Evolutionary conservation across 2,329 filamentous ascomycete genomes (phyloP), one percentile per base, ranked within the genome.

Genomic region (Ilyonectria destructans): DNA sequence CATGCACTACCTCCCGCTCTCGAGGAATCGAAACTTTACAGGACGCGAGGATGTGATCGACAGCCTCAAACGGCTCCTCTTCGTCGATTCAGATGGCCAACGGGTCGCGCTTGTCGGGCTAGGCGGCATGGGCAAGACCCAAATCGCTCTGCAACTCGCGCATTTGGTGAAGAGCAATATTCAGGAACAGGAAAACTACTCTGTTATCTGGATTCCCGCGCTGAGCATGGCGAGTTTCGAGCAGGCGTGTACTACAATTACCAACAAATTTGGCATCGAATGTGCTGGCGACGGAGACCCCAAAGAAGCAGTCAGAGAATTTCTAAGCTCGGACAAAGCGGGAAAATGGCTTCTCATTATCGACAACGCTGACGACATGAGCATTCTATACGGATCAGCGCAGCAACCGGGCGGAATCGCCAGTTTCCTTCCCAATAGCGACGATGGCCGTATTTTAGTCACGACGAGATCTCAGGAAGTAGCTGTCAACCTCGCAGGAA

Each of bases 191-290:
- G 21, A 23, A 23, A 23, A 23, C 21, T 83, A 76, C 58, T 82
- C 80, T 0, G 72, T 87, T 58, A 81, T 87, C 67, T 87, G 82
- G 84, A 76, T 86, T 5, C 78, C 82, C 6, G 82, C 80, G 7
- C 74, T 78, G 26, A 83, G 80, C 64, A 65, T 70, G n/a, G 79
- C 77, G 17, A 81, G 73, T 61, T 80, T 86, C 62, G 75, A 84
- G 43, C 78, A 82, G 59, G 81, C 81, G 13, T 85, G 80, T 65
- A 56, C 54, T 2, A 76, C 77, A 6, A 77, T 84, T 4, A 78
- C 75, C 2, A 75, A 71, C 45, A 72, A 77, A 71, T 74, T 84
- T 13, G 51, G 64, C 1, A 69, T 81, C 7, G 4, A 4, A 3
- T 3, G 3, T 3, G 3, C 21, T 23, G 21, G 21, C 21, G 21